phyloP scores from a whole-genome alignment of 2,329 filamentous ascomycete genomes.

The Aspergillus flavus region DNA sequence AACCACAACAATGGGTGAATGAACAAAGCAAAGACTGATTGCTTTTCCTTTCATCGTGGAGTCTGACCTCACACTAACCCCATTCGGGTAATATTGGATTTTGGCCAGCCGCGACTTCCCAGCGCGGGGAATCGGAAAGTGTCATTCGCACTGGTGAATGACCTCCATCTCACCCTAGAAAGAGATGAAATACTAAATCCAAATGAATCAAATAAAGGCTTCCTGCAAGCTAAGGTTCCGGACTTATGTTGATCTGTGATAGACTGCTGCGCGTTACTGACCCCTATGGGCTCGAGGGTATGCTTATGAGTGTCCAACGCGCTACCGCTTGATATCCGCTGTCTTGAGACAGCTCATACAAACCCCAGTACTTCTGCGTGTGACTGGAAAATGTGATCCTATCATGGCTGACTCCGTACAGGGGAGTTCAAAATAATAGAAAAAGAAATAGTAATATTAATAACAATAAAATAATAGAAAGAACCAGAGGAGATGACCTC shows the following conservation, averaged over 20 bases:
- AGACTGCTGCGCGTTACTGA: neutral
- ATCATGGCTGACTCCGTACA: neutral
- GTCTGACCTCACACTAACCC: neutral
- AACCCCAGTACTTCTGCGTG: slow-evolving; percentile 7
- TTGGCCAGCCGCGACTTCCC: neutral
- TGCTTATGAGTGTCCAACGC: neutral
- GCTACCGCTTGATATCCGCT: slow-evolving; percentile 1
- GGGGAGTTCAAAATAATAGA: neutral
- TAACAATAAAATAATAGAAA: neutral
- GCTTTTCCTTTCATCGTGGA: neutral
- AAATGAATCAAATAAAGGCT: neutral
- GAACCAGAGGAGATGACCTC: neutral
- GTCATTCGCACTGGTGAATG: neutral
- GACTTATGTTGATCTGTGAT: slow-evolving; percentile 3
- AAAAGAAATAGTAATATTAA: neutral
- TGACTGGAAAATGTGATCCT: slow-evolving; percentile 14
- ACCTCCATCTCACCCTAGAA: neutral
- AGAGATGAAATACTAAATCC: neutral
- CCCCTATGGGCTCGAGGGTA: neutral
- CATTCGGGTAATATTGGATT: slow-evolving; percentile 10
- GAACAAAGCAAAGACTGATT: neutral
- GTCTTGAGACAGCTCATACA: slow-evolving; percentile 1
- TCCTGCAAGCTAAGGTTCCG: slow-evolving; percentile 9
- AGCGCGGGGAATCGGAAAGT: neutral
- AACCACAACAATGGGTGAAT: neutral